Conservation (phyloP, 345 rosid genomes). For the Linum trigynum region DNA sequence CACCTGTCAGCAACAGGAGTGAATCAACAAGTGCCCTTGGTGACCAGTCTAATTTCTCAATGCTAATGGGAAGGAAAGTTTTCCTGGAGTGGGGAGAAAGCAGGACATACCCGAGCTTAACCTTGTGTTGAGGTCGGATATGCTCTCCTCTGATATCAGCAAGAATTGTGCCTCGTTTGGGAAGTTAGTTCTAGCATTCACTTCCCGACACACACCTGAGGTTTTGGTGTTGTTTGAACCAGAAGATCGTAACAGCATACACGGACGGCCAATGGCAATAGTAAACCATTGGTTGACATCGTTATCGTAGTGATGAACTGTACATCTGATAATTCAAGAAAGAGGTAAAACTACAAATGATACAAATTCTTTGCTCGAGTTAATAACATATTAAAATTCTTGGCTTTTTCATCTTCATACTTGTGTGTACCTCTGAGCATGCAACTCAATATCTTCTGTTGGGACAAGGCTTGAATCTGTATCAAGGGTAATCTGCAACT, state of each 20-base stretch:
- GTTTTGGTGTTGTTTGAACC: slow-evolving; percentile 31
- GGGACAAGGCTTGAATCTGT: slow-evolving; percentile 29
- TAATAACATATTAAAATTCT: not conserved
- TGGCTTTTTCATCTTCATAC: not conserved
- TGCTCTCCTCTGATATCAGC: slow-evolving; percentile 72
- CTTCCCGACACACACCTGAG: slow-evolving; percentile 50
- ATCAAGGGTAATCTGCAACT: slow-evolving; percentile 48
- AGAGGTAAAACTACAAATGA: not conserved
- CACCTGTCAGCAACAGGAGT: slow-evolving; percentile 25
- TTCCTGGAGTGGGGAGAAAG: not conserved
- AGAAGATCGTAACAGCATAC: slow-evolving; percentile 47
- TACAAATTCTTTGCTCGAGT: not conserved
- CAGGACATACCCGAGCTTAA: slow-evolving; percentile 42
- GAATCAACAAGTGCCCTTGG: not conserved
- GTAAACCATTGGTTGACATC: slow-evolving; percentile 70
- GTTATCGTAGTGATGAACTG: slow-evolving; percentile 35
- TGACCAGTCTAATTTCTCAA: not conserved
- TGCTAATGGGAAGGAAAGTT: not conserved
- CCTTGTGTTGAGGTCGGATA: slow-evolving; percentile 61
- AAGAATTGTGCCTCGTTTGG: slow-evolving; percentile 90
- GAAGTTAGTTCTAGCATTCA: slow-evolving; percentile 52
- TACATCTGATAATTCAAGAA: slow-evolving; percentile 38
- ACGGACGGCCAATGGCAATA: slow-evolving; percentile 63
- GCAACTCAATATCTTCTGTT: slow-evolving; percentile 38
- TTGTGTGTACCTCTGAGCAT: slow-evolving; percentile 35